phyloP scores from a whole-genome alignment of 495 filamentous ascomycete species.

The Aspergillus heteromorphus region DNA sequence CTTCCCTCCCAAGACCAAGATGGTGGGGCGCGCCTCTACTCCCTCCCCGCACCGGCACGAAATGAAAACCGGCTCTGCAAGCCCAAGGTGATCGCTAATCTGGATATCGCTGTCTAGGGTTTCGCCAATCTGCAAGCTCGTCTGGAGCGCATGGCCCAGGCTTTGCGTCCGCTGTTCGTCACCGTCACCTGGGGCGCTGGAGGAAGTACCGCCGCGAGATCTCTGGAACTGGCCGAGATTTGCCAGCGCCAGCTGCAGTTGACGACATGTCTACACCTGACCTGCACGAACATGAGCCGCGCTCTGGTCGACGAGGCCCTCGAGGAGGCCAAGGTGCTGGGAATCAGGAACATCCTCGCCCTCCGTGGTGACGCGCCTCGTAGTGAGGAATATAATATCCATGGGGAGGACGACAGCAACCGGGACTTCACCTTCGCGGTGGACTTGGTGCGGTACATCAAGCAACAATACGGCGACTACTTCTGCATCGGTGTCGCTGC shows the following conservation, averaged over 20 bases:
- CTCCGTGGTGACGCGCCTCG: constrained; percentile 90
- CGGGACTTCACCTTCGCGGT: constrained; percentile 84
- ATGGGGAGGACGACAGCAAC: constrained; percentile 58
- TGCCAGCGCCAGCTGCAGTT: constrained; percentile 87
- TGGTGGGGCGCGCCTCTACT: constrained; percentile 51
- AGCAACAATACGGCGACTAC: constrained; percentile 79
- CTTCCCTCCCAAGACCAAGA: constrained; percentile 94
- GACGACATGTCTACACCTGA: constrained; percentile 93
- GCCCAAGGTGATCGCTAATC: constrained; percentile 18
- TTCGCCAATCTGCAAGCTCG: constrained; percentile 89
- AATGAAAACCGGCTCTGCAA: too few species aligned
- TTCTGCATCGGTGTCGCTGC: constrained; percentile 95
- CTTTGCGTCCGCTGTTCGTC: constrained; percentile 86
- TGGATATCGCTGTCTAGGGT: constrained; percentile 43
- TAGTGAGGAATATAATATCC: constrained; percentile 77
- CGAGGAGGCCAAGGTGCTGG: constrained; percentile 87
- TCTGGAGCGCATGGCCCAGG: constrained; percentile 89
- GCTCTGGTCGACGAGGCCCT: constrained; percentile 80
- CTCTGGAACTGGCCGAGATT: constrained; percentile 89
- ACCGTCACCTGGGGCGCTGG: constrained; percentile 98
- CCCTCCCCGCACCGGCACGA: constrained; percentile 21
- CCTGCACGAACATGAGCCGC: constrained; percentile 95
- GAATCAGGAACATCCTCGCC: constrained; percentile 90
- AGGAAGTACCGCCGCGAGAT: constrained; percentile 83
- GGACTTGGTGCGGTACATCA: constrained; percentile 88